Conservation (phyloP, 2,329 filamentous ascomycete species). For the Westerdykella ornata region DNA sequence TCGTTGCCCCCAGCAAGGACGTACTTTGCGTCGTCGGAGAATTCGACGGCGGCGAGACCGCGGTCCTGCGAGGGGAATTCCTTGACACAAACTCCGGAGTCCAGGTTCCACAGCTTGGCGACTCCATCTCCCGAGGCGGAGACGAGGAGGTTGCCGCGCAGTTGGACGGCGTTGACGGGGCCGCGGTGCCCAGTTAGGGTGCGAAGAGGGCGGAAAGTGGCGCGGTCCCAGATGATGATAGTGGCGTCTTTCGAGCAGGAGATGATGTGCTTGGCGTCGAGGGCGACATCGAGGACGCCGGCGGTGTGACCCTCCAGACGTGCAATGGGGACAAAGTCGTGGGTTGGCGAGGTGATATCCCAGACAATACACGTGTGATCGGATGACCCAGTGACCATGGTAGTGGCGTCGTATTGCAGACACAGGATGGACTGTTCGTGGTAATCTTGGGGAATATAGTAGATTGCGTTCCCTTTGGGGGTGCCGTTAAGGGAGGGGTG, state of each 20-base stretch:
- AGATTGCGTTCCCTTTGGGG: slow-evolving; percentile 42
- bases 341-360: slow-evolving; percentile 64
- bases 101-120: slow-evolving; percentile 92
- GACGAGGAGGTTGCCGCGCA: slow-evolving; percentile 86
- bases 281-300: slow-evolving; percentile 87
- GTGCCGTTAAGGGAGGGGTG: slow-evolving; percentile 45
- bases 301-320: slow-evolving; percentile 73
- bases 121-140: slow-evolving; percentile 90
- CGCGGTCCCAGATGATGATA: slow-evolving; percentile 90
- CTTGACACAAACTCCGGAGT: slow-evolving; percentile 78
- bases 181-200: slow-evolving; percentile 79
- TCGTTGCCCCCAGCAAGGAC: slow-evolving; percentile 94
- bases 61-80: slow-evolving; percentile 88
- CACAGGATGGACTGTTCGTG: slow-evolving; percentile 93
- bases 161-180: slow-evolving; percentile 92
- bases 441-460: slow-evolving; percentile 49
- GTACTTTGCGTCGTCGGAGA: slow-evolving; percentile 88
- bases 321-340: slow-evolving; percentile 56
- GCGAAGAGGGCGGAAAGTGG: slow-evolving; percentile 67
- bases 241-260: slow-evolving; percentile 94
- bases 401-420: slow-evolving; percentile 85
- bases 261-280: slow-evolving; percentile 86
- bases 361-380: slow-evolving; percentile 89
- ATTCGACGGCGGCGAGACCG: slow-evolving; percentile 91
- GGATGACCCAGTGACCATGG: slow-evolving; percentile 91